Conservation (phyloP, 129 eudicot genomes). For the Artemisia annua region DNA sequence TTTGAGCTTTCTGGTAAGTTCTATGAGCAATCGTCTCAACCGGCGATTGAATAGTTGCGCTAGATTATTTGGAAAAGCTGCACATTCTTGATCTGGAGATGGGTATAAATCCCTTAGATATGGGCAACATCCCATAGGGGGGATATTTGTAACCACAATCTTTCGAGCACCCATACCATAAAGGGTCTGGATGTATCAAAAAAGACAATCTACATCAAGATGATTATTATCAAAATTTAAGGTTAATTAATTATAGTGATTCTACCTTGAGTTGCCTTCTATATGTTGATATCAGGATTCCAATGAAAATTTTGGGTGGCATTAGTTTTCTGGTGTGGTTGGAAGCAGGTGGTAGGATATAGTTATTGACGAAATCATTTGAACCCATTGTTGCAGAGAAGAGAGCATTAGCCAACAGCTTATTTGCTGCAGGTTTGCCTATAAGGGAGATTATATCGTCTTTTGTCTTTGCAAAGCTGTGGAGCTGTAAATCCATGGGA, state of each 20-base stretch:
- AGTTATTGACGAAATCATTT: constrained; percentile 82
- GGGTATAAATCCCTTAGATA: constrained; percentile 23
- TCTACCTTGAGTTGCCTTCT: constrained; percentile 31
- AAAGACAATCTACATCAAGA: too few species aligned
- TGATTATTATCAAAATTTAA: too few species aligned
- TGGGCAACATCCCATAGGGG: constrained; percentile 34
- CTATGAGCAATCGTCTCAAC: not conserved
- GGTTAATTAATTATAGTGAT: not conserved
- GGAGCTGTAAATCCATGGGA: constrained; percentile 64
- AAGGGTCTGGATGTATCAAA: constrained; percentile 20
- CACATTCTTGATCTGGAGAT: constrained; percentile 15
- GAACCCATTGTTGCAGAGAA: constrained; percentile 68
- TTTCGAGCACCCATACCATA: constrained; percentile 30
- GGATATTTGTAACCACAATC: constrained; percentile 16
- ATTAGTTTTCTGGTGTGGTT: constrained; percentile 25
- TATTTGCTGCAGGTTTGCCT: constrained; percentile 48
- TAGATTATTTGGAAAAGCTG: constrained; percentile 14
- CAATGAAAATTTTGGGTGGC: constrained; percentile 48
- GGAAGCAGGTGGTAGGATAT: constrained; percentile 22
- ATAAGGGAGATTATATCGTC: constrained; percentile 46
- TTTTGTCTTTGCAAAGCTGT: constrained; percentile 69
- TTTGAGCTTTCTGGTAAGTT: constrained; percentile 16
- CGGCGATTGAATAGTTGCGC: constrained; percentile 6
- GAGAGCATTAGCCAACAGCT: constrained; percentile 49
- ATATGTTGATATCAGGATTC: constrained; percentile 44